Evolutionary conservation across 1,139 yeast genomes (phyloP), one percentile per base, ranked within the genome.

Genomic region (Suhomyces terraborum): DNA sequence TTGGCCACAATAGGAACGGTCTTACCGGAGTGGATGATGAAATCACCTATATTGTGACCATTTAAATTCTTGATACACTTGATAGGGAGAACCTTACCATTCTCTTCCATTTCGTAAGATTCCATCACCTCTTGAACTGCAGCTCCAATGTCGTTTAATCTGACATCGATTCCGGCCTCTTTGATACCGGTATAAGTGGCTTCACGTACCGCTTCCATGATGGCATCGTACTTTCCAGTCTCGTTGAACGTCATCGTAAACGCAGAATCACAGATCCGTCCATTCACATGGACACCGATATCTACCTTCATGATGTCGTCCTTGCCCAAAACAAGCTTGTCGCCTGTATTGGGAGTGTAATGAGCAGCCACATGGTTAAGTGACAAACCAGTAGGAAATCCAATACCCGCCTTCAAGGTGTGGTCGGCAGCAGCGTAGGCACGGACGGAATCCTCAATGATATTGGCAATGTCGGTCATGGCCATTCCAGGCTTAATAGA

Each of bases 61-160:
- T 89, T 87, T 61, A 93, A 79, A 67, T 93, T 93, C 51, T 94
- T 78, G 54, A 95, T 91, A 52, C 95, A 83, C 63, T 88, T 89
- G 56, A 93, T 80, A 4, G 93, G 97, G 58, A 79, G 82, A 0
- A 83, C 74, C 59, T 88, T 84, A 30, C 98, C 98, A 56, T 88
- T 80, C 32, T 89, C 72, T 61, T 91, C 98, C 50, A 93, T 79
- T 64, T 93, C 98, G 63, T 91, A 87, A 32, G 94, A 82, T 65
- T 93, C 98, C 99, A 93, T 93, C 32, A 87, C 93, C 61, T 93
- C 99, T 65, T 93, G 97, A 46, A 93, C 80, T 4, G 95, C 95
- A 45, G 84, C 98, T 42, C 99, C 99, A 52, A 93, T 87, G 58
- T 93, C 99, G 36, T 95, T 86, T 55, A 93, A 69, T 55, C 98